Conservation (phyloP, 148 eudicot genomes). For the Polygonum aviculare region DNA sequence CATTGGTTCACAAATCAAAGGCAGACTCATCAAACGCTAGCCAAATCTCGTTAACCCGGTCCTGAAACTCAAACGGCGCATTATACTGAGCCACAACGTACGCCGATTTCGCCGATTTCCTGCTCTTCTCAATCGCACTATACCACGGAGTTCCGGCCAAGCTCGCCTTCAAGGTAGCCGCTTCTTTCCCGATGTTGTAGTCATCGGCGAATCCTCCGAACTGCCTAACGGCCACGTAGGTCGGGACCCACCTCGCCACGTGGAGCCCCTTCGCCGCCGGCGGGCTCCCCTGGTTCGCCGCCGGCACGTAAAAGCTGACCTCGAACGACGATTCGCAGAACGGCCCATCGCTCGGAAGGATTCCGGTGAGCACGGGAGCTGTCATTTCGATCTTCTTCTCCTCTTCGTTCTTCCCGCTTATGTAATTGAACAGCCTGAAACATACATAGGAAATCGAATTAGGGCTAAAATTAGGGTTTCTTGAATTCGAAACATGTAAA, state of each 20-base stretch:
- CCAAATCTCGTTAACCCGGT: constrained; percentile 92
- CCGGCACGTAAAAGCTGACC: constrained; percentile 75
- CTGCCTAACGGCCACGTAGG: constrained; percentile 62
- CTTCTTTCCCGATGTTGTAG: constrained; percentile 46
- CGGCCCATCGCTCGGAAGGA: constrained; percentile 85
- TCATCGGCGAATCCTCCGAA: constrained; percentile 63
- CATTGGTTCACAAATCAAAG: not conserved
- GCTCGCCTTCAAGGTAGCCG: constrained; percentile 48
- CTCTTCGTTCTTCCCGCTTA: constrained; percentile 62
- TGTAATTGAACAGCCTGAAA: constrained; percentile 66
- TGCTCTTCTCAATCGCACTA: constrained; percentile 37
- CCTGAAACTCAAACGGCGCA: constrained; percentile 72
- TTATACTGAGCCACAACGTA: constrained; percentile 84
- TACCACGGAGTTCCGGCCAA: constrained; percentile 61
- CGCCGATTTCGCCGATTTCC: constrained; percentile 7
- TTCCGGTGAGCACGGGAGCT: constrained; percentile 71
- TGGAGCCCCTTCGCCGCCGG: constrained; percentile 62
- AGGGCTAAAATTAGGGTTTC: not conserved
- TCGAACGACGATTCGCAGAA: constrained; percentile 72
- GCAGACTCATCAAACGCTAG: constrained; percentile 1
- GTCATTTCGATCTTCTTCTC: constrained; percentile 71
- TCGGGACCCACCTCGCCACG: constrained; percentile 44
- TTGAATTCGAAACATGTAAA: no score
- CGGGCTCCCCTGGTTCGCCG: constrained; percentile 63
- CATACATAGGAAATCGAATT: not conserved